phyloP scores from a whole-genome alignment of 495 filamentous ascomycete species.

The Xylaria palmicola region DNA sequence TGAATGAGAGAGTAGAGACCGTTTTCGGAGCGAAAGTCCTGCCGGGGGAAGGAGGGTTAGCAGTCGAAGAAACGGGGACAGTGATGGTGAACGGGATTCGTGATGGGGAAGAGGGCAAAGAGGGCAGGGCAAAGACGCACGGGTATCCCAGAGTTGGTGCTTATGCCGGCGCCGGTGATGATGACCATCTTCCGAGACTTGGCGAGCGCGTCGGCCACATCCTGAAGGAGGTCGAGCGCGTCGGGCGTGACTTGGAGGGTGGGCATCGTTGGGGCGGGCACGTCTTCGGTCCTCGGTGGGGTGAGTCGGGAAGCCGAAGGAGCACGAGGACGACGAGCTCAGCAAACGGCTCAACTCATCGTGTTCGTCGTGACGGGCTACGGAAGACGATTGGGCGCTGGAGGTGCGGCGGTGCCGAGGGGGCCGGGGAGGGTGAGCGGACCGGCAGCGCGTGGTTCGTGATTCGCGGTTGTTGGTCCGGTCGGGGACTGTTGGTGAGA shows the following conservation, averaged over 20 bases:
- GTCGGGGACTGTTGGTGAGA: too few relatives aligned
- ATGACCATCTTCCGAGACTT: conserved; percentile 64
- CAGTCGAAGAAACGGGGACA: background rate
- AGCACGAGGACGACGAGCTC: too few relatives aligned
- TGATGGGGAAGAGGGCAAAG: background rate
- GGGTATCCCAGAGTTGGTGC: conserved; percentile 71
- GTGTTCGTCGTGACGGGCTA: too few relatives aligned
- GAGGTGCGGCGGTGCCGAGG: too few relatives aligned
- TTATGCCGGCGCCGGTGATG: conserved; percentile 69
- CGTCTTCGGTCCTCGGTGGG: too few relatives aligned
- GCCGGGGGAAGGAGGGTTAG: conserved; percentile 29
- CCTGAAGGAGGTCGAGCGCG: conserved; percentile 53
- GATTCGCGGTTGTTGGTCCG: too few relatives aligned
- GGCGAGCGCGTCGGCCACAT: conserved; percentile 59
- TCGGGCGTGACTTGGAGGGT: conserved; percentile 52
- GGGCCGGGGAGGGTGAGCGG: too few relatives aligned
- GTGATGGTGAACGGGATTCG: background rate
- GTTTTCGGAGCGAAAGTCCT: conserved; percentile 72
- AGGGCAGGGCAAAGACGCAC: conserved; percentile 38
- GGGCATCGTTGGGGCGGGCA: conserved; percentile 46
- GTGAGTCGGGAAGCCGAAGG: too few relatives aligned
- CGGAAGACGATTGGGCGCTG: too few relatives aligned
- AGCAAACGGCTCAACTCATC: too few relatives aligned
- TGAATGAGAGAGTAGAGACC: conserved; percentile 69
- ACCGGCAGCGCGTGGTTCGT: too few relatives aligned